Percentiles rank a stretch among this genome's conserved stretches.
These are phyloP conservation scores for Lactifluus pinguis DNA, from an alignment of 768 basidiomycete species.

Conservation along the genomic window DNA sequence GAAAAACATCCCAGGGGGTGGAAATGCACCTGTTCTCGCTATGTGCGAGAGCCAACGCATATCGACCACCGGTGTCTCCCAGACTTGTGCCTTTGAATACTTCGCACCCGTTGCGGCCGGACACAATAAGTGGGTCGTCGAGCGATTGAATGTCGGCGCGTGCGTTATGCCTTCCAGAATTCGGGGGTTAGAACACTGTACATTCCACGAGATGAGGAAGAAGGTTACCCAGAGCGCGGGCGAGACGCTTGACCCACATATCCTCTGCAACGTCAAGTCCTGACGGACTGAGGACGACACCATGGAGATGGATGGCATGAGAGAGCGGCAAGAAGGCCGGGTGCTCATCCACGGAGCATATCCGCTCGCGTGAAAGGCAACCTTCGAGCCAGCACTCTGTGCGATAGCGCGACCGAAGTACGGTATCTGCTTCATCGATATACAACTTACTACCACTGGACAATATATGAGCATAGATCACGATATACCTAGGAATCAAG, in stretches of 20 bases:
- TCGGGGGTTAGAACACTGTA: background rate
- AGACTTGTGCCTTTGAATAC: constrained; percentile 68
- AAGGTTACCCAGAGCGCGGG: constrained; percentile 53
- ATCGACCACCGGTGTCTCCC: constrained; percentile 67
- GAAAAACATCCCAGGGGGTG: constrained; percentile 28
- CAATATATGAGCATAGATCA: background rate
- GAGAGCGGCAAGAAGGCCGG: constrained; percentile 61
- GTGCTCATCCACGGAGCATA: constrained; percentile 60
- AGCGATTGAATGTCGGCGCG: constrained; percentile 50
- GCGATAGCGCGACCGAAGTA: constrained; percentile 47
- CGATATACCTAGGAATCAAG: background rate
- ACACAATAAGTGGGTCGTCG: constrained; percentile 75
- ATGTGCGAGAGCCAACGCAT: constrained; percentile 62
- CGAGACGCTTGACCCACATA: constrained; percentile 55
- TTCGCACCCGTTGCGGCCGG: constrained; percentile 63
- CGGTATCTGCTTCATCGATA: constrained; percentile 42
- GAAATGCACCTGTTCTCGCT: constrained; percentile 43
- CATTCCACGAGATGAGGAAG: background rate
- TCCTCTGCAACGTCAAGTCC: constrained; percentile 65
- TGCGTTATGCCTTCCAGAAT: constrained; percentile 41
- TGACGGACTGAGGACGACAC: constrained; percentile 62
- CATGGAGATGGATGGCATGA: constrained; percentile 47
- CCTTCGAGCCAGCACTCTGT: constrained; percentile 94
- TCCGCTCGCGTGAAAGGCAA: constrained; percentile 67
- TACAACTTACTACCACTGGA: constrained; percentile 66